A percentile compares a stretch with the other conserved stretches of the same genome.
Conservation (phyloP, 108 stramenopile genomes). For the Fistulifera solaris region DNA sequence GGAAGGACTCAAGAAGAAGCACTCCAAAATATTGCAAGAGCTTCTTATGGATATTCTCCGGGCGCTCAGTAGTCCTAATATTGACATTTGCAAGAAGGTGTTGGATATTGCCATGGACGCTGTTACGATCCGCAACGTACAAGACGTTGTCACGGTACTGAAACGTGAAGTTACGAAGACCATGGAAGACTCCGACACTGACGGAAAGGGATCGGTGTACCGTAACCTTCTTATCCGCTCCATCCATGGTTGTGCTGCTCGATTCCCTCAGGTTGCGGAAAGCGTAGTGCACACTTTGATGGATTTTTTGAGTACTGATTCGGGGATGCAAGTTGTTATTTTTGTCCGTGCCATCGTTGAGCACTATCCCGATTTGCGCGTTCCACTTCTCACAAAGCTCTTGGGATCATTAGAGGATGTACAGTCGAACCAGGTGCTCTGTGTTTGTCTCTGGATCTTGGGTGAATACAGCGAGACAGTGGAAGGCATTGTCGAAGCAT, state of each 20-base stretch:
- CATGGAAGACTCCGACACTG: slow-evolving; percentile 59
- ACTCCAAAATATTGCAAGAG: slow-evolving; percentile 94
- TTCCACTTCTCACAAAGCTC: slow-evolving; percentile 83
- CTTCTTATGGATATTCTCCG: slow-evolving; percentile 96
- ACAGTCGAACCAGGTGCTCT: slow-evolving; percentile 76
- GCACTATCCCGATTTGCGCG: slow-evolving; percentile 87
- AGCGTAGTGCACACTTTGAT: slow-evolving; percentile 91
- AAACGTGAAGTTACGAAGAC: slow-evolving; percentile 95
- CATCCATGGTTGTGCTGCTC: slow-evolving; percentile 94
- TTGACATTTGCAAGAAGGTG: slow-evolving; percentile 96
- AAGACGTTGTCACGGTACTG: slow-evolving; percentile 89
- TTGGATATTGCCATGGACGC: slow-evolving; percentile 92
- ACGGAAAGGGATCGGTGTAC: slow-evolving; percentile 86
- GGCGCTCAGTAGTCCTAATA: slow-evolving; percentile 89
- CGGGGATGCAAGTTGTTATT: slow-evolving; percentile 87
- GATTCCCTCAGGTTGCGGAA: slow-evolving; percentile 91
- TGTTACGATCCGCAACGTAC: slow-evolving; percentile 89
- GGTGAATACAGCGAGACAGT: slow-evolving; percentile 89
- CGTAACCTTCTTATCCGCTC: slow-evolving; percentile 90
- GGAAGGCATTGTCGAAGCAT: slow-evolving; percentile 66
- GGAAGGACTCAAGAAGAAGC: slow-evolving; percentile 83
- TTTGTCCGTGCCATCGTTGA: slow-evolving; percentile 97
- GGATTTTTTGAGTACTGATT: slow-evolving; percentile 81
- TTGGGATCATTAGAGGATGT: slow-evolving; percentile 81
- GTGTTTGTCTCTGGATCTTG: slow-evolving; percentile 97